Percentiles rank a stretch among this genome's conserved stretches.
Evolutionary conservation across 257 asterid genomes (phyloP).

Genomic region (Eustoma russellianum): DNA sequence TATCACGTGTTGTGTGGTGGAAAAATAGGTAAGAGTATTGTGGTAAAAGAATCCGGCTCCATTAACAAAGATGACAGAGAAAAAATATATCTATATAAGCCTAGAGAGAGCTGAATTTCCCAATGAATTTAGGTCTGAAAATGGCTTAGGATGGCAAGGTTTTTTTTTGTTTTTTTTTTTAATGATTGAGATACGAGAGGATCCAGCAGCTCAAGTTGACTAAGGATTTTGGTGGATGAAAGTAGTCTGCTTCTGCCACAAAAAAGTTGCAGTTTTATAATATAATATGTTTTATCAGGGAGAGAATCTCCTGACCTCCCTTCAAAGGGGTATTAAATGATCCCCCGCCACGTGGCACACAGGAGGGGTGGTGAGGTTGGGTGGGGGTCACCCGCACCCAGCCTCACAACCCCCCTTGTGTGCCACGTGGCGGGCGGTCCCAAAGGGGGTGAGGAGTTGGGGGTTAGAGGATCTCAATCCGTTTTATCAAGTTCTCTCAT

Average conservation of each 20-base stretch:
- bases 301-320: no score
- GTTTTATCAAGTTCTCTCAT: constrained; percentile 1
- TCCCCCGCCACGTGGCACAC: no score
- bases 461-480: no score
- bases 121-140: background rate
- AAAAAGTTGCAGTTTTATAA: constrained; percentile 4
- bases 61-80: background rate
- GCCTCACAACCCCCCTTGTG: no score
- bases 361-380: no score
- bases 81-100: no score
- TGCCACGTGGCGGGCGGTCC: no score
- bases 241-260: background rate
- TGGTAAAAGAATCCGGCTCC: background rate
- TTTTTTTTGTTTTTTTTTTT: background rate
- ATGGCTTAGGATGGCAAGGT: background rate
- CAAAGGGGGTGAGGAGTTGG: no score
- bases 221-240: constrained; percentile 8
- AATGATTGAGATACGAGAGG: constrained; percentile 13
- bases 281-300: constrained; percentile 4
- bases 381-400: no score
- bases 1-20: no score
- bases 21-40: no score
- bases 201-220: constrained; percentile 15
- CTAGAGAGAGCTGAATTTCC: constrained; percentile 2
- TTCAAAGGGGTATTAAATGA: no score